Base-by-base conservation (phyloP, 495 filamentous ascomycete species). In the Trichocladium uniseriatum region DNA sequence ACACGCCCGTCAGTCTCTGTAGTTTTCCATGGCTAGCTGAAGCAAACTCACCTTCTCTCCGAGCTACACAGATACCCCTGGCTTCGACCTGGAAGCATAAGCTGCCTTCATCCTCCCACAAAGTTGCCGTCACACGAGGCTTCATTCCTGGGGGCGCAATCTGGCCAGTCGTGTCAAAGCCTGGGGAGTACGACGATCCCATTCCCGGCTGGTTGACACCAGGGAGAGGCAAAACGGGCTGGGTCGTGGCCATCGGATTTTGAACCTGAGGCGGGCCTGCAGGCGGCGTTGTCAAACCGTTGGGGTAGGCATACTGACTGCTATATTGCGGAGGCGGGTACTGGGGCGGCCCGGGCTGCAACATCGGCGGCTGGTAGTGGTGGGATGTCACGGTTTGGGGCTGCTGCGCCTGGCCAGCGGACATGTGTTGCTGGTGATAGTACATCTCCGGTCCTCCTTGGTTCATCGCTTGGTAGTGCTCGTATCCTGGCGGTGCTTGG, bases 21-120 rank as follows among this genome's bases (percentile, higher is more conserved):
- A 2, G 6, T 15, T 19, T 10, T 9, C 5, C 2, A 7, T 39
- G 35, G 16, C 6, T 9, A 42, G 6, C 14, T 22, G 27, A 9
- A 27, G 2, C 15, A 24, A 52, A 60, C 77, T 65, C 67, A 96
- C 90, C 90, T 78, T 98, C 92, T 60, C 92, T 74, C 42, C 92
- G 78, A 43, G 92, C 92, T 36, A 98, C 92, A 65, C 92, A 98
- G 31, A 97, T 88, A 37, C 92, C 91, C 60, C 94, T 84, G 0
- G 91, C 89, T 63, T 98, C 92, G 13, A 98, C 94, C 60, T 98
- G 92, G 60, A 97, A 98, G 69, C 92, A 98, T 38, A 98, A 73
- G 59, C 88, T 96, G 6, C 92, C 92, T 63, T 98, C 92, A 60
- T 98, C 92, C 69, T 98, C 92, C 92, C 92, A 98, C 40, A 98